Percentiles rank a stretch among this genome's conserved stretches.
Evolutionary conservation across 2,329 filamentous ascomycete species (phyloP).

Genomic region (Herpotrichia juniperi): DNA sequence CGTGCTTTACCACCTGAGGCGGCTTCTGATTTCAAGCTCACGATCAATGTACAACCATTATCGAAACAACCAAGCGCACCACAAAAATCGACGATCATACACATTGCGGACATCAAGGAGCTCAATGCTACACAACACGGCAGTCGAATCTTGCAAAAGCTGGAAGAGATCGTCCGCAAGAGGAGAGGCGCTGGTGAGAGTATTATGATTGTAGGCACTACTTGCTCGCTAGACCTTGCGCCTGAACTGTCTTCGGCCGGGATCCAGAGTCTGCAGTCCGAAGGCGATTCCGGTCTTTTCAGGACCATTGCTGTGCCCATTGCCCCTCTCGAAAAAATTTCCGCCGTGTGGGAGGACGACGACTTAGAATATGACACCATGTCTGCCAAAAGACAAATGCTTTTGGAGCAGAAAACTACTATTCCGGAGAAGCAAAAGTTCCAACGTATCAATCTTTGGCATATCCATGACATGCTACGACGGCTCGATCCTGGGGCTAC

Average conservation of each 20-base stretch:
- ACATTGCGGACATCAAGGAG: slow-evolving; percentile 81
- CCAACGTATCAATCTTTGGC: slow-evolving; percentile 65
- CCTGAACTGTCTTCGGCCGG: slow-evolving; percentile 50
- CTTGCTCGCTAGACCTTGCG: slow-evolving; percentile 59
- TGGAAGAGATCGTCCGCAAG: slow-evolving; percentile 74
- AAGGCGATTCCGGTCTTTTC: slow-evolving; percentile 38
- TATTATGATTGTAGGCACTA: slow-evolving; percentile 81
- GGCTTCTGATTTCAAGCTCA: slow-evolving; percentile 18
- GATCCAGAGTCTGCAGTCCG: slow-evolving; percentile 54
- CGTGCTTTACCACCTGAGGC: slow-evolving; percentile 25
- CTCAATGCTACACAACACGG: slow-evolving; percentile 74
- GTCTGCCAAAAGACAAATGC: background rate
- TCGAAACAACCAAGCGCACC: slow-evolving; percentile 20
- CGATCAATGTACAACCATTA: slow-evolving; percentile 26
- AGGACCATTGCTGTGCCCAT: slow-evolving; percentile 42
- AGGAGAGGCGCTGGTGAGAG: slow-evolving; percentile 73
- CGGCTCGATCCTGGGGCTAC: slow-evolving; percentile 47
- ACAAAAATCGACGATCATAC: slow-evolving; percentile 68
- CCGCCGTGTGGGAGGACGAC: background rate
- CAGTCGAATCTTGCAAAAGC: slow-evolving; percentile 68
- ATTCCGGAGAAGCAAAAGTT: slow-evolving; percentile 30
- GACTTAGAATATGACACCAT: background rate
- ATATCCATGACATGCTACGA: slow-evolving; percentile 67
- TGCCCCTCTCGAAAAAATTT: slow-evolving; percentile 12
- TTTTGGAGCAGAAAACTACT: slow-evolving; percentile 7